Evolutionary conservation across 2,329 filamentous ascomycete species (phyloP), one percentile per base, ranked within the genome.

Genomic region (Exophiala mesophila): DNA sequence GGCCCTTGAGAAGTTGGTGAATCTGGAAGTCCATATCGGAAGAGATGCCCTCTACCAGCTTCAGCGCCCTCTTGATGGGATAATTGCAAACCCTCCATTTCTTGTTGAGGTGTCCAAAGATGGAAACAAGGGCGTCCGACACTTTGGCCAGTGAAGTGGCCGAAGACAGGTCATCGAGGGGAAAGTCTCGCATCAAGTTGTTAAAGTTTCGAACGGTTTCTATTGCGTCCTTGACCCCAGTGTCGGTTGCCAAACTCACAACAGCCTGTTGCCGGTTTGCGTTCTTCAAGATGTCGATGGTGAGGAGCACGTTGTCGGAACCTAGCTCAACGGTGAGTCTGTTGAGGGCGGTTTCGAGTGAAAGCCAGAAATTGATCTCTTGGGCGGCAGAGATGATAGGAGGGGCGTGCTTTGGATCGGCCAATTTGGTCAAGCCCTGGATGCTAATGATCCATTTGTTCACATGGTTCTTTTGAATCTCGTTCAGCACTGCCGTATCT

Each of bases 381-480:
- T 97, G 92, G 43, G 87, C 90, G 21, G 92, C 92, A 16, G 88
- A 94, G 23, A 26, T 26, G 23, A 26, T 26, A 12, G 23, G 23
- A 12, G 23, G 23, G 21, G 81, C 75, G 53, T 77, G 74, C 63
- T 82, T 61, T 1, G 87, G 81, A 57, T 98, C 92, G 29, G 88
- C 87, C 72, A 95, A 85, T 67, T 94, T 94, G 28, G 92, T 98
- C 55, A 96, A 94, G 35, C 84, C 83, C 63, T 96, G 90, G 53
- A 99, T 98, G 8, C 90, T 94, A 69, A 94, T 94, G 69, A 98
- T 98, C 92, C 92, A 99, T 50, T 83, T 83, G 63, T 97, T 98
- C 47, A 97, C 92, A 36, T 83, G 92, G 37, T 86, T 83, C 12
- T 26, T 26, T 62, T 97, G 92, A 26, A 99, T 73, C 55, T 84